Evolutionary conservation across 2,329 filamentous ascomycete genomes (phyloP).

Genomic region (Zasmidium cellare): DNA sequence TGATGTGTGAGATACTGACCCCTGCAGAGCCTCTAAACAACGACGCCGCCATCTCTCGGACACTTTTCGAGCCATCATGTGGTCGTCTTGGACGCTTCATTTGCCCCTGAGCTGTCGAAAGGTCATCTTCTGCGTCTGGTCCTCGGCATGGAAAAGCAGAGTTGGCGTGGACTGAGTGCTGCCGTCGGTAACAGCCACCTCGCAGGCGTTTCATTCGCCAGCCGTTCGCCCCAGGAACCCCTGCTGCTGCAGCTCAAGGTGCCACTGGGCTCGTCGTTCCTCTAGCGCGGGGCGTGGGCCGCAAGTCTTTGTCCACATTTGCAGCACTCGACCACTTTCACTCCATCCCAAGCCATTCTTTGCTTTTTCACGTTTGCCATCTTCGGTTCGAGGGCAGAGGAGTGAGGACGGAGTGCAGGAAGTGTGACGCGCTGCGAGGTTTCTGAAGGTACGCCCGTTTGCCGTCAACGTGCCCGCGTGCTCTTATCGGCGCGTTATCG

Average conservation of each 20-base stretch:
- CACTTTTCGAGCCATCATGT: too few relatives aligned
- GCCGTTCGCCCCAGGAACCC: background rate
- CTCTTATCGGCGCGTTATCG: conserved; percentile 3
- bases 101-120: background rate
- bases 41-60: too few relatives aligned
- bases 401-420: conserved; percentile 10
- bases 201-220: background rate
- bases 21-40: too few relatives aligned
- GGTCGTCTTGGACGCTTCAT: background rate
- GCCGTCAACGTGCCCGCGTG: background rate
- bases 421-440: background rate
- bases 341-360: conserved; percentile 5
- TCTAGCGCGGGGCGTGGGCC: too few relatives aligned
- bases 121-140: background rate
- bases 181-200: background rate
- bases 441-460: background rate
- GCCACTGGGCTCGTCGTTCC: background rate
- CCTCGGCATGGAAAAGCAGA: background rate
- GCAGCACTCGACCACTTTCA: background rate
- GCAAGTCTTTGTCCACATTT: background rate
- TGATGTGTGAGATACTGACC: background rate
- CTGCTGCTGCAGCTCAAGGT: background rate
- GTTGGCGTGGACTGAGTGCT: background rate
- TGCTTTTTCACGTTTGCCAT: conserved; percentile 6
- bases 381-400: conserved; percentile 9